Conservation (phyloP, 176 grass and related monocot genomes). For the Puccinellia tenuiflora region DNA sequence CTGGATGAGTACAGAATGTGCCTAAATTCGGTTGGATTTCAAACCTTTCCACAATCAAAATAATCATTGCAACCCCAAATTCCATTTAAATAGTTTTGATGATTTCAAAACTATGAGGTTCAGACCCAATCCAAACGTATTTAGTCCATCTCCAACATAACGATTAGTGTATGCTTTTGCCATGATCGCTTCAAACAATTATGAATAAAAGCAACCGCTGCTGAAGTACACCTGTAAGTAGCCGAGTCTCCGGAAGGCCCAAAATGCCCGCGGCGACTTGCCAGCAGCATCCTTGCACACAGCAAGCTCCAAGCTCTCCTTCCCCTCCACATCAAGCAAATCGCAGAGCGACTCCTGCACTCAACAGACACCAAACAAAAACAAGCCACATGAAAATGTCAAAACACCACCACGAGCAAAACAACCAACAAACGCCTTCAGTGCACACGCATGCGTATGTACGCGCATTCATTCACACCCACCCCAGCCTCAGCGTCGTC, state of each 20-base stretch:
- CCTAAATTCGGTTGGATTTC: neutral
- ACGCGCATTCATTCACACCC: conserved; percentile 12
- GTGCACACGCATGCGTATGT: neutral
- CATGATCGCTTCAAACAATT: neutral
- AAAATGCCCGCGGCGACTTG: conserved; percentile 80
- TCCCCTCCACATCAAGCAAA: conserved; percentile 79
- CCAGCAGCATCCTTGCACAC: conserved; percentile 68
- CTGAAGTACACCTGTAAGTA: conserved; percentile 74
- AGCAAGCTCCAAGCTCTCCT: conserved; percentile 85
- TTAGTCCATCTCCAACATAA: neutral
- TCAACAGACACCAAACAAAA: neutral
- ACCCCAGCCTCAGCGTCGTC: conserved; percentile 74
- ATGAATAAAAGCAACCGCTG: conserved; percentile 16
- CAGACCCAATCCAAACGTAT: neutral
- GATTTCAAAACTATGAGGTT: neutral
- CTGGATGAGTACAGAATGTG: neutral
- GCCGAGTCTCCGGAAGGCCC: conserved; percentile 79
- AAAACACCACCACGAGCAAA: conserved; percentile 15
- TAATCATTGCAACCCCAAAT: neutral
- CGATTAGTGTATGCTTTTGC: neutral
- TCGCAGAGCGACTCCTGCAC: conserved; percentile 70
- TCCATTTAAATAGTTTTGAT: neutral
- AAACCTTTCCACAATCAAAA: conserved; percentile 2
- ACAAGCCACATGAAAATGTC: neutral
- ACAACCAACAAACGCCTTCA: neutral